Evolutionary conservation across 148 eudicot genomes (phyloP).

Genomic region (Rhododendron griersonianum): DNA sequence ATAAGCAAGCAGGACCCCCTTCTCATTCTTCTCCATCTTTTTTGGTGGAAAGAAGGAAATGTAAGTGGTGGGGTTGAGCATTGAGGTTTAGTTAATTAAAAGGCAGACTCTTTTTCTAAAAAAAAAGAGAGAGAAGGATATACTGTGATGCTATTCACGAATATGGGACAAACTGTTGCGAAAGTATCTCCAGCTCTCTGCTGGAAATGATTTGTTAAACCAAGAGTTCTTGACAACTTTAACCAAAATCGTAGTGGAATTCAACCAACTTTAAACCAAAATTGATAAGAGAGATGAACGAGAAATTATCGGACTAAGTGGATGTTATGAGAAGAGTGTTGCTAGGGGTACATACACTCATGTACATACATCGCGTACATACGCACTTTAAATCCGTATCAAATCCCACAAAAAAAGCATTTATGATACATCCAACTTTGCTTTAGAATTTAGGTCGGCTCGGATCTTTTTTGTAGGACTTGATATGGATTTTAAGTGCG

Average conservation of each 20-base stretch:
- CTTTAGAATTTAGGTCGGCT: too few species aligned
- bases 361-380: too few species aligned
- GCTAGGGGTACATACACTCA: too few species aligned
- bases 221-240: neutral
- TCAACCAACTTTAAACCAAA: too few species aligned
- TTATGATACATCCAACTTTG: too few species aligned
- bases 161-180: neutral
- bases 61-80: constrained; percentile 4
- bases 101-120: neutral
- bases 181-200: neutral
- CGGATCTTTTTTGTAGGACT: too few species aligned
- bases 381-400: too few species aligned
- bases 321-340: neutral
- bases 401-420: too few species aligned
- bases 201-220: neutral
- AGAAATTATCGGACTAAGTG: neutral
- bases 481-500: too few species aligned
- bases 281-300: neutral
- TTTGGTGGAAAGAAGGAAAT: constrained; percentile 1
- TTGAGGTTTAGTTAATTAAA: neutral
- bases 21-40: neutral
- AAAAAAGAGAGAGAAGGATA: neutral
- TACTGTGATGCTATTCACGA: neutral
- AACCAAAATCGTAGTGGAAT: neutral
- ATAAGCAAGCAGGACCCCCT: neutral